These are phyloP conservation scores for Dianthus caryophyllus DNA, from an alignment of 148 eudicot genomes.

Conservation along the genomic window DNA sequence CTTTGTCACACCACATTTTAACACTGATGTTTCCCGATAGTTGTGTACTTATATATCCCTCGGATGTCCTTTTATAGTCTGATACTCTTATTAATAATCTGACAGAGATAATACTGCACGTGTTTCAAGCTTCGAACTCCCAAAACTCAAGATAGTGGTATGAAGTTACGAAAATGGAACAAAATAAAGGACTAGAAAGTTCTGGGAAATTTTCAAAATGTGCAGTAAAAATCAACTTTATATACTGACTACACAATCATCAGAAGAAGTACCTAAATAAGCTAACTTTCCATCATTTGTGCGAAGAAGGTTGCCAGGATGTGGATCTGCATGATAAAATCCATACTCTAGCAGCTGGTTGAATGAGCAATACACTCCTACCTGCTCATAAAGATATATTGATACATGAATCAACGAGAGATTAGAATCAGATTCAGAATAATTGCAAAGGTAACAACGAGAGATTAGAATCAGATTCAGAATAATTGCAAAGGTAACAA, in stretches of 20 bases:
- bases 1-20: slow-evolving; percentile 4
- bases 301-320: slow-evolving; percentile 94
- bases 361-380: slow-evolving; percentile 97
- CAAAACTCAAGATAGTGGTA: background rate
- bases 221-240: background rate
- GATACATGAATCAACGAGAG: background rate
- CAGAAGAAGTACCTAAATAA: slow-evolving; percentile 59
- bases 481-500: background rate
- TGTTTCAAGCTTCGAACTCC: background rate
- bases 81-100: background rate
- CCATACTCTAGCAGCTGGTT: slow-evolving; percentile 95
- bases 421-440: background rate
- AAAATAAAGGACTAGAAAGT: no score
- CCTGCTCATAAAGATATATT: slow-evolving; percentile 33
- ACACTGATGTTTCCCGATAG: no score
- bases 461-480: background rate
- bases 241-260: background rate
- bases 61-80: no score
- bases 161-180: no score
- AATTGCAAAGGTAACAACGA: background rate
- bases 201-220: no score
- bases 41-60: background rate
- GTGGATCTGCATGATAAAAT: slow-evolving; percentile 99
- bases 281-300: slow-evolving; percentile 92
- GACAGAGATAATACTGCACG: background rate